These are phyloP conservation scores for Stagonosporopsis vannaccii DNA, from an alignment of 2,329 filamentous ascomycete species.

Conservation along the genomic window DNA sequence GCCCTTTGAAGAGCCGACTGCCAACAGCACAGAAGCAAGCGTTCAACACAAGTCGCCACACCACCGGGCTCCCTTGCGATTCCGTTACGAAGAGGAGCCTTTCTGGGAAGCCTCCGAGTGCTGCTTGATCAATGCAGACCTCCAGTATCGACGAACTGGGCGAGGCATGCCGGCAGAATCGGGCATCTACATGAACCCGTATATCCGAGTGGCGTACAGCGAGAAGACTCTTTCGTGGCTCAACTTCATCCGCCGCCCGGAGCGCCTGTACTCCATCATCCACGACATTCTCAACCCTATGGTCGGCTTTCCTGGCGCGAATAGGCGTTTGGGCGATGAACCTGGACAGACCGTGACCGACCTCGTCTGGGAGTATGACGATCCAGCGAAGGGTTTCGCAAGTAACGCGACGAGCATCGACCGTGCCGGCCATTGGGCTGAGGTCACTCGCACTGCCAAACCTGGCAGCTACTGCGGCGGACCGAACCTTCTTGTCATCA, in stretches of 20 bases:
- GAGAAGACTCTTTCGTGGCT: slow-evolving; percentile 65
- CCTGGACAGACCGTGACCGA: slow-evolving; percentile 64
- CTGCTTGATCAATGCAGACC: slow-evolving; percentile 57
- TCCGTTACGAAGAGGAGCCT: slow-evolving; percentile 52
- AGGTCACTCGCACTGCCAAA: slow-evolving; percentile 55
- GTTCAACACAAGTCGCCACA: slow-evolving; percentile 20
- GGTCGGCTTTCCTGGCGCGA: slow-evolving; percentile 64
- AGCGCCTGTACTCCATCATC: slow-evolving; percentile 67
- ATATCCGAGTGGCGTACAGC: slow-evolving; percentile 74
- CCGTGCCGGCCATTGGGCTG: slow-evolving; percentile 36
- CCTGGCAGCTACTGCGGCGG: slow-evolving; percentile 65
- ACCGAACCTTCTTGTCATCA: slow-evolving; percentile 60
- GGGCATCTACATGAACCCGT: slow-evolving; percentile 78
- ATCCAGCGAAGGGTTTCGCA: slow-evolving; percentile 35
- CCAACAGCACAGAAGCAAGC: slow-evolving; percentile 28
- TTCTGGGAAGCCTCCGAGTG: slow-evolving; percentile 59
- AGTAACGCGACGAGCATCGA: slow-evolving; percentile 35
- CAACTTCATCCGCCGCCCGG: slow-evolving; percentile 67
- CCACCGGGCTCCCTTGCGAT: slow-evolving; percentile 50
- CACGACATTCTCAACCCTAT: slow-evolving; percentile 66
- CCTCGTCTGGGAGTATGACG: slow-evolving; percentile 58
- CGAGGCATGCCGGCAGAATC: slow-evolving; percentile 54
- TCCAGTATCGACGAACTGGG: slow-evolving; percentile 48
- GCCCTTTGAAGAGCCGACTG: slow-evolving; percentile 3
- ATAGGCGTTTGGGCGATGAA: slow-evolving; percentile 66